Base-by-base conservation (phyloP, 306 rosid species). In the Citrullus amarus region DNA sequence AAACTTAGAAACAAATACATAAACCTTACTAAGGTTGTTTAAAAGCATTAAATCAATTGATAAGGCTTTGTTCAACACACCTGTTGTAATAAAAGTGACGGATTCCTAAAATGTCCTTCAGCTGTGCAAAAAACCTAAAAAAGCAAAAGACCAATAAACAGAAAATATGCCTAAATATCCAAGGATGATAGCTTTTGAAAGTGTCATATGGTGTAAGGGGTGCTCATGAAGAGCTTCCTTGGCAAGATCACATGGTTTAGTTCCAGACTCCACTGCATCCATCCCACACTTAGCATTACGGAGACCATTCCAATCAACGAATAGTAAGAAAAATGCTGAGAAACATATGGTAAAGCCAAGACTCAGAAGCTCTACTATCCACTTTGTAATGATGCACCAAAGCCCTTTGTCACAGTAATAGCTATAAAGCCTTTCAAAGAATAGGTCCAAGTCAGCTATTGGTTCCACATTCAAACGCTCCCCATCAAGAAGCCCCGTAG, bases 201-300 rank as follows among this genome's bases (percentile, higher is more conserved):
- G 81, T 60, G 97, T 95, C 18, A 92, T 9, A 32, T 97, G 97
- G 74, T 89, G 89, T 75, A 95, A 85, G n/a, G 99, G 99, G 85
- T 90, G 93, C 76, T 77, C 79, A 75, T 85, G 84, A 84, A 92
- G 88, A 80, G 97, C 99, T 81, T 95, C 99, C 77, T 87, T 92
- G 46, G 86, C 85, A 82, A 95, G 93, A 89, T 95, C 97, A 88
- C 99, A 95, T 38, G 96, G 97, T 84, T 92, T 92, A 32, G 76
- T 87, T 79, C 97, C 97, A 74, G 96, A 95, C 83, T 92, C 93
- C 46, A 95, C 90, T 7, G 99, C 99, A 85, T 92, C 88, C 92
- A 92, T 92, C 83, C 99, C 97, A 88, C 99, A 95, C 81, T 92
- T 92, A 1, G 97, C 97, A 86, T 91, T 92, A 44, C 92, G 90